Conservation (phyloP, 805 yeast species). For the Hanseniaspora pseudoguilliermondii region DNA sequence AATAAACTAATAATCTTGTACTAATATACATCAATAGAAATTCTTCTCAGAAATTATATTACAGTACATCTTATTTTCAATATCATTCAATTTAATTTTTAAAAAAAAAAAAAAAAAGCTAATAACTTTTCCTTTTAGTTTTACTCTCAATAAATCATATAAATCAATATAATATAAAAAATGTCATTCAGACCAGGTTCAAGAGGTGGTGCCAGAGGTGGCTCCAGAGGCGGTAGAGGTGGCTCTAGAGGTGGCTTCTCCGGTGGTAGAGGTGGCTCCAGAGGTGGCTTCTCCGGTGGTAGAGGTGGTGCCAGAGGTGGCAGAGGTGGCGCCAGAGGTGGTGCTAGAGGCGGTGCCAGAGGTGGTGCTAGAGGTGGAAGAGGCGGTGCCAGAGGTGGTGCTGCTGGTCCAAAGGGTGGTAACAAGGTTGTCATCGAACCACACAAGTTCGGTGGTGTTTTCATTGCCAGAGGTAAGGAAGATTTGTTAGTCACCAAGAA, state of each 20-base stretch:
- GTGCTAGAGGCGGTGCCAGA: conserved; percentile 44
- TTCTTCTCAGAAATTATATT: too few species aligned
- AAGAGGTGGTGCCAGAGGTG: conserved; percentile 47
- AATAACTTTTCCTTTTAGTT: neutral
- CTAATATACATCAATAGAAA: too few species aligned
- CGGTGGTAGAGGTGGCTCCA: conserved; percentile 35
- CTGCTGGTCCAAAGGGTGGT: conserved; percentile 79
- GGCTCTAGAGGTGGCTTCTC: conserved; percentile 35
- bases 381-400: conserved; percentile 41
- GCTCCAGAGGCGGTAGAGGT: conserved; percentile 37
- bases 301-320: conserved; percentile 43
- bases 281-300: conserved; percentile 41
- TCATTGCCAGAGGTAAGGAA: conserved; percentile 98
- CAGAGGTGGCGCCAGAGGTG: conserved; percentile 35
- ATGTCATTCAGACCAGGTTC: conserved; percentile 72
- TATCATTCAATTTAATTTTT: too few species aligned
- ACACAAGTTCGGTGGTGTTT: conserved; percentile 97
- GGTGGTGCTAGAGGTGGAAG: conserved; percentile 50
- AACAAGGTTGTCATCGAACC: conserved; percentile 97
- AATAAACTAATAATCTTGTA: neutral
- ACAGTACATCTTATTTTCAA: too few species aligned
- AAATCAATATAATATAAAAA: conserved; percentile 17
- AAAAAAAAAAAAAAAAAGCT: neutral
- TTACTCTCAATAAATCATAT: neutral
- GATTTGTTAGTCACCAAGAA: conserved; percentile 95